Base-by-base conservation (phyloP, 2,329 filamentous ascomycete species). In the Epichloe sp. region DNA sequence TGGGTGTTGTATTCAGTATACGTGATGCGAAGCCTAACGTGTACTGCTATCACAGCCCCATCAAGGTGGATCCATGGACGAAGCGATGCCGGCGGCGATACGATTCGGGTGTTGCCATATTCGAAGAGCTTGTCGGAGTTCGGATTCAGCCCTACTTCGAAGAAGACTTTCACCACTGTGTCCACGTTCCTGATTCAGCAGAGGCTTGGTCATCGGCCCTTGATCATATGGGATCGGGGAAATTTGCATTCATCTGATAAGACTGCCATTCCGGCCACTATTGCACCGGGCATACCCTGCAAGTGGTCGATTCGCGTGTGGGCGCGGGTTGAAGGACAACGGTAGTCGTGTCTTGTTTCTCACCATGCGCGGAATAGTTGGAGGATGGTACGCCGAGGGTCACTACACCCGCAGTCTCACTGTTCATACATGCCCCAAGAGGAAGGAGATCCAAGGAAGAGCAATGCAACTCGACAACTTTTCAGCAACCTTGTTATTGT, bases 51-150 rank as follows among this genome's bases (percentile, higher is more conserved):
- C 70, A 73, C 51, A 70, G 69, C 51, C 65, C 66, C 0, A 60
- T 73, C 56, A 71, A 71, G 56, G 65, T 70, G 6, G 65, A 69
- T n/a, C 70, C 70, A 2, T 70, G 65, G 66, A 69, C 66, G 14
- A 71, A 69, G 56, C 64, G 70, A 51, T 72, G 70, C 51, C 63
- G 65, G 23, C 64, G 70, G 46, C 63, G 67, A 48, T 73, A 73
- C 55, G 66, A 70, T 14, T 59, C 63, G 3, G 63, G 65, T 3
- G 60, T 66, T 8, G 58, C 63, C 40, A 63, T 72, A 26, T 55
- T 72, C 26, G 62, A 70, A 50, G 60, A 68, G 49, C 65, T 70
- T 47, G 62, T 65, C 12, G 65, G 65, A 8, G 63, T 71, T 41
- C 66, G 62, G 48, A 56, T 71, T 8, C 56, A 65, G 11, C 62